These are phyloP conservation scores for Chaetomium globosum DNA, from an alignment of 2,329 filamentous ascomycete species.

Conservation along the genomic window DNA sequence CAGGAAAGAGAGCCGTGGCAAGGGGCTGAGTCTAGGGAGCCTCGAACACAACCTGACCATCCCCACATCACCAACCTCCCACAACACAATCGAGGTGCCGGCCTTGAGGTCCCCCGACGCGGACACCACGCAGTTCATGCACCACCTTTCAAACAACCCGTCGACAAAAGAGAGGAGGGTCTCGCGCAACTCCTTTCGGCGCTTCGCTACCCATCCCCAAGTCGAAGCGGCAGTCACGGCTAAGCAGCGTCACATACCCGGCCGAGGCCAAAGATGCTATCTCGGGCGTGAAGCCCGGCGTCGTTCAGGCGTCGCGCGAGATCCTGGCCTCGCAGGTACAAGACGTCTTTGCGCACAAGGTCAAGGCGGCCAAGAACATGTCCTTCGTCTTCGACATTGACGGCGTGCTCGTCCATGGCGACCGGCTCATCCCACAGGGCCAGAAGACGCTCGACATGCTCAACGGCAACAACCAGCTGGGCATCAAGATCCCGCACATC, in stretches of 20 bases:
- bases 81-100: slow-evolving; percentile 67
- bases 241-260: slow-evolving; percentile 59
- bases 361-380: slow-evolving; percentile 73
- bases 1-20: slow-evolving; percentile 22
- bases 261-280: slow-evolving; percentile 43
- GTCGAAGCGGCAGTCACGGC: slow-evolving; percentile 68
- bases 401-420: slow-evolving; percentile 74
- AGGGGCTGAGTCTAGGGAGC: slow-evolving; percentile 22
- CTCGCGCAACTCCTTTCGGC: slow-evolving; percentile 78
- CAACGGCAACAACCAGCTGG: slow-evolving; percentile 75
- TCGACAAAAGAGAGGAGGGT: slow-evolving; percentile 68
- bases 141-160: slow-evolving; percentile 68
- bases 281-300: slow-evolving; percentile 52
- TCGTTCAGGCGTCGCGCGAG: slow-evolving; percentile 64
- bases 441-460: slow-evolving; percentile 68
- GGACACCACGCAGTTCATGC: slow-evolving; percentile 70
- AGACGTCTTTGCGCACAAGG: slow-evolving; percentile 66
- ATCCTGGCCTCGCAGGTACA: slow-evolving; percentile 72
- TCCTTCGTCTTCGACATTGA: slow-evolving; percentile 81
- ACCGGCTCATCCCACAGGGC: slow-evolving; percentile 69
- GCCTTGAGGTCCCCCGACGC: slow-evolving; percentile 69
- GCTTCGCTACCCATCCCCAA: slow-evolving; percentile 72
- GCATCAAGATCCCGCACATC: slow-evolving; percentile 76
- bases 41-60: slow-evolving; percentile 31
- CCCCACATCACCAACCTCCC: slow-evolving; percentile 36